Evolutionary conservation across 2,329 filamentous ascomycete genomes (phyloP).

Genomic region (Penicillium sp.): DNA sequence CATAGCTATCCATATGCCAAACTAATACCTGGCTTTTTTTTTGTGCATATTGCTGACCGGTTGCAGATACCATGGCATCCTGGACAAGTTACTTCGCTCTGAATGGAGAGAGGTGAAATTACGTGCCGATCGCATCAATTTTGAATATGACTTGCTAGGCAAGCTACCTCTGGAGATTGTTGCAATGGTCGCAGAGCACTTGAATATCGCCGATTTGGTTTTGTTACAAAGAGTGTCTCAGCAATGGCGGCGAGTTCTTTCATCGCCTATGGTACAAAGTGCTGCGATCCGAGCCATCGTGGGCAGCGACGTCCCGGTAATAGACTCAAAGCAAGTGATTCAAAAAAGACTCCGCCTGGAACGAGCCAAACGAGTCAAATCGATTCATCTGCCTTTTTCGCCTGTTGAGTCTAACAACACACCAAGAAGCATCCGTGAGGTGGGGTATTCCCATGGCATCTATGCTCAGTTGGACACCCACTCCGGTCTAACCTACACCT

Average conservation of each 20-base stretch:
- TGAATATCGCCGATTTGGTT: conserved; percentile 30
- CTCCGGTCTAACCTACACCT: background rate
- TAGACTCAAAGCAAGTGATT: conserved; percentile 17
- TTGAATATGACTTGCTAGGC: conserved; percentile 36
- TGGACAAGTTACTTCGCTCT: conserved; percentile 25
- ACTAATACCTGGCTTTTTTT: background rate
- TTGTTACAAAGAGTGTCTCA: conserved; percentile 33
- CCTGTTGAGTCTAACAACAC: background rate
- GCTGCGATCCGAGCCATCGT: conserved; percentile 17
- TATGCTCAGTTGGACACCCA: conserved; percentile 9
- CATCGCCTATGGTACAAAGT: conserved; percentile 22
- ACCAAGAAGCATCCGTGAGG: background rate
- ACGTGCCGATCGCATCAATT: conserved; percentile 18
- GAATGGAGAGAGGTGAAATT: conserved; percentile 35
- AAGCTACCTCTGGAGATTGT: conserved; percentile 35
- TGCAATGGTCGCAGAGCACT: conserved; percentile 24
- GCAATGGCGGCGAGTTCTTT: conserved; percentile 32
- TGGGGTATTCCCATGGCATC: conserved; percentile 7
- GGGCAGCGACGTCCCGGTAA: background rate
- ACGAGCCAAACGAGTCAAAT: conserved; percentile 21
- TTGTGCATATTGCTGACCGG: background rate
- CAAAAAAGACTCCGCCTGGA: conserved; percentile 24
- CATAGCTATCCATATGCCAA: background rate
- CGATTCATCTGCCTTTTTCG: background rate
- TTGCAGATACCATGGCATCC: conserved; percentile 28